Conservation (phyloP, 169 alveolate species). For the Condylostoma magnum region DNA sequence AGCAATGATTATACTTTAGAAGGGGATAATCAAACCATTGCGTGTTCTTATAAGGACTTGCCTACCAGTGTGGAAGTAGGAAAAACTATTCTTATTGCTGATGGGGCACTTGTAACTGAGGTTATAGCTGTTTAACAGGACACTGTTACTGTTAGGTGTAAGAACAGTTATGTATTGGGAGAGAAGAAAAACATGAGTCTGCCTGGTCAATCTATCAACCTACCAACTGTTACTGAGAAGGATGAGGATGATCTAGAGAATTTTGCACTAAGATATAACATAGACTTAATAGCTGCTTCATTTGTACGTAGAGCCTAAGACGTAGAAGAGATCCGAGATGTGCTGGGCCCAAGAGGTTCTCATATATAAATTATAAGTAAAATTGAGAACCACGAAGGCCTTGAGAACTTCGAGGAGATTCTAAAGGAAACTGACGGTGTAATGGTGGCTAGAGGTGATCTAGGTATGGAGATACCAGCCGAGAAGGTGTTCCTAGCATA, state of each 20-base stretch:
- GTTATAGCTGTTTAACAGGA: constrained; percentile 88
- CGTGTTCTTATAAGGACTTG: constrained; percentile 92
- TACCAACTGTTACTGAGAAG: constrained; percentile 97
- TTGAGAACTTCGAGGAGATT: constrained; percentile 94
- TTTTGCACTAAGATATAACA: constrained; percentile 95
- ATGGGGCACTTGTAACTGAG: constrained; percentile 92
- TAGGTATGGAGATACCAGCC: constrained; percentile 99
- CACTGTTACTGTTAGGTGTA: constrained; percentile 82
- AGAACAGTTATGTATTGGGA: constrained; percentile 92
- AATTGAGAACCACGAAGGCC: constrained; percentile 98
- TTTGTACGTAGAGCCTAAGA: constrained; percentile 82
- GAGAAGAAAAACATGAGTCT: constrained; percentile 97
- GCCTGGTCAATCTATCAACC: constrained; percentile 96
- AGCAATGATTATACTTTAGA: constrained; percentile 91
- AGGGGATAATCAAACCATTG: constrained; percentile 91
- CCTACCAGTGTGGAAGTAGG: constrained; percentile 94
- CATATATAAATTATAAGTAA: constrained; percentile 96
- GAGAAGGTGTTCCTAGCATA: constrained; percentile 97
- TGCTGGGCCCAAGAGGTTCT: constrained; percentile 89
- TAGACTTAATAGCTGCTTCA: constrained; percentile 95
- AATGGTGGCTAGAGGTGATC: constrained; percentile 99
- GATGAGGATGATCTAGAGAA: constrained; percentile 95
- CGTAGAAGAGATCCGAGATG: constrained; percentile 80
- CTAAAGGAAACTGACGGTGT: constrained; percentile 96
- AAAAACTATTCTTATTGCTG: constrained; percentile 94